A percentile compares a stretch with the other conserved stretches of the same genome.
Conservation (phyloP, 441 rosid species). For the Gossypium schwendimanii region DNA sequence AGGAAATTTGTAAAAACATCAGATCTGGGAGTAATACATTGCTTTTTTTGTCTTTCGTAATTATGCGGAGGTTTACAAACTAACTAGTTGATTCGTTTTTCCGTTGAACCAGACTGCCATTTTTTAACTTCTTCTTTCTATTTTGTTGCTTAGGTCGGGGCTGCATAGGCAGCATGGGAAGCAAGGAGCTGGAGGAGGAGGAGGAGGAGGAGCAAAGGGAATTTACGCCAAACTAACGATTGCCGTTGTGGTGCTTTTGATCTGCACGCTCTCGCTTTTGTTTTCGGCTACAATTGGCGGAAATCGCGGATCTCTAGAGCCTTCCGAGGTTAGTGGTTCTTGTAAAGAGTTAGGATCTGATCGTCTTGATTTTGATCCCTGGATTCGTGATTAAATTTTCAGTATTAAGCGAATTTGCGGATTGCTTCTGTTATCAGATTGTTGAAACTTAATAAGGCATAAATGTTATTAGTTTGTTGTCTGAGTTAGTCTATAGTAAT, state of each 20-base stretch:
- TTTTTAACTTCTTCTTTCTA: background rate
- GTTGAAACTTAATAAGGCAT: background rate
- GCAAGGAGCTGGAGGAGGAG: conserved; percentile 39
- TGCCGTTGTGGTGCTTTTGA: conserved; percentile 57
- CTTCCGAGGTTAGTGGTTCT: conserved; percentile 45
- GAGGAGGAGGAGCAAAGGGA: conserved; percentile 38
- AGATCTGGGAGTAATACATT: background rate
- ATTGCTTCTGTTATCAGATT: background rate
- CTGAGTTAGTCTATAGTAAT: background rate
- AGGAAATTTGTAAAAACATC: background rate
- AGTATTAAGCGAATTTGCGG: background rate
- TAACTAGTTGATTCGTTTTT: background rate
- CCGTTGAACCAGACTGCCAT: background rate
- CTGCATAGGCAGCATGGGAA: conserved; percentile 58
- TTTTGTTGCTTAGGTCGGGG: conserved; percentile 40
- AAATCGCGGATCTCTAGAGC: conserved; percentile 34
- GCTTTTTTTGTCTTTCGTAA: background rate
- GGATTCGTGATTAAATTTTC: background rate
- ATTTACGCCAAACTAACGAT: conserved; percentile 51
- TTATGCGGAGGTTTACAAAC: conserved; percentile 10
- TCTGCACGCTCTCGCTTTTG: conserved; percentile 66
- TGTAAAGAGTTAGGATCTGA: background rate
- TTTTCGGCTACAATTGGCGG: conserved; percentile 45
- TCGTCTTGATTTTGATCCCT: background rate
- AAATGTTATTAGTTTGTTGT: background rate